Conservation (phyloP, 2,329 filamentous ascomycete species). For the Hawksworthiomyces lignivorus region DNA sequence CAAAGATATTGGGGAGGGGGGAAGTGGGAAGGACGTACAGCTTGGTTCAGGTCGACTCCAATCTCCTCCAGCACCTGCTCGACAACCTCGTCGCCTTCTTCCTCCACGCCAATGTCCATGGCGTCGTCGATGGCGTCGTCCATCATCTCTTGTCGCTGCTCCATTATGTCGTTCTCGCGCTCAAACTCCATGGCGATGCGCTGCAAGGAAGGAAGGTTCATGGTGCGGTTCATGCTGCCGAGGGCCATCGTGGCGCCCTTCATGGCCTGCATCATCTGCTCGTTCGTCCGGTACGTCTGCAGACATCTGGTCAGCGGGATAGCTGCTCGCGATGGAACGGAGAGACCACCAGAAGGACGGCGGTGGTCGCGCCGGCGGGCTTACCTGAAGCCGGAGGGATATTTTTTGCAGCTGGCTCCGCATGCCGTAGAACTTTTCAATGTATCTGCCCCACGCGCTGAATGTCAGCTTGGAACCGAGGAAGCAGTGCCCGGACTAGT, state of each 20-base stretch:
- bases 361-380: background rate
- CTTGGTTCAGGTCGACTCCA: conserved; percentile 82
- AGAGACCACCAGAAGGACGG: no score
- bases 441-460: conserved; percentile 55
- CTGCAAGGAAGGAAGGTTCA: conserved; percentile 93
- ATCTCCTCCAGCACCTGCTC: conserved; percentile 97
- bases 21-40: conserved; percentile 52
- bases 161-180: conserved; percentile 98
- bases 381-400: conserved; percentile 84
- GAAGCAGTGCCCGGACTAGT: background rate
- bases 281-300: conserved; percentile 93
- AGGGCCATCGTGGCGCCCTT: conserved; percentile 91
- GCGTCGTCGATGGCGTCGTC: conserved; percentile 97
- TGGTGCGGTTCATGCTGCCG: conserved; percentile 93
- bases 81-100: conserved; percentile 93
- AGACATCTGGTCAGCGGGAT: background rate
- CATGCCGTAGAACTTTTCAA: conserved; percentile 99
- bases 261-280: conserved; percentile 99
- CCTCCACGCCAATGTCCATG: conserved; percentile 81
- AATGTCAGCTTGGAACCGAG: background rate
- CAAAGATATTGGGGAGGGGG: no score
- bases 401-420: conserved; percentile 95
- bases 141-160: conserved; percentile 99
- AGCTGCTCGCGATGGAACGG: background rate
- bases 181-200: conserved; percentile 99